Conservation (phyloP, 768 basidiomycete genomes). For the Russula abietina region DNA sequence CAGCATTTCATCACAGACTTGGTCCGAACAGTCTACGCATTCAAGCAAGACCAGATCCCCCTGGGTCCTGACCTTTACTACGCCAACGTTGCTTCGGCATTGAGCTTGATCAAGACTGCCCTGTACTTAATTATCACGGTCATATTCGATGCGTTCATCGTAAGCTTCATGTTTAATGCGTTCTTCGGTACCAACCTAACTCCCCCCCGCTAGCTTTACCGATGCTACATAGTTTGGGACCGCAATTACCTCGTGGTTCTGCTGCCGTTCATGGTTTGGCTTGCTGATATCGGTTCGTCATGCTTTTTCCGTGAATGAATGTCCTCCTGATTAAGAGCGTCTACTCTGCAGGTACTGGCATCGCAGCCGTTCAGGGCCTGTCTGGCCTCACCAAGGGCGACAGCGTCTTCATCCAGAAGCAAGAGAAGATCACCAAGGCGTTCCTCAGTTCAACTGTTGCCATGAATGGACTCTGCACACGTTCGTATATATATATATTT, state of each 20-base stretch:
- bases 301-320: neutral
- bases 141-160: constrained; percentile 30
- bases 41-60: constrained; percentile 21
- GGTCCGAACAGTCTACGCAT: constrained; percentile 27
- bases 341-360: constrained; percentile 21
- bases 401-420: constrained; percentile 25
- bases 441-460: constrained; percentile 29
- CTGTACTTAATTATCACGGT: constrained; percentile 28
- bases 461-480: constrained; percentile 29
- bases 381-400: constrained; percentile 24
- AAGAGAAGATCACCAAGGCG: constrained; percentile 26
- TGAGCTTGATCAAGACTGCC: constrained; percentile 28
- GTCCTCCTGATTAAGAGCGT: neutral
- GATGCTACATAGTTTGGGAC: constrained; percentile 29
- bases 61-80: constrained; percentile 26
- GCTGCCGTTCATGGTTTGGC: constrained; percentile 28
- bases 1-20: constrained; percentile 30
- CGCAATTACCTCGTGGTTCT: constrained; percentile 20
- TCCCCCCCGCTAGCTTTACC: constrained; percentile 25
- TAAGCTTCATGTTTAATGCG: constrained; percentile 3
- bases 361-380: constrained; percentile 26
- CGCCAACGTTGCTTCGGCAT: constrained; percentile 22
- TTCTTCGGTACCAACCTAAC: neutral
- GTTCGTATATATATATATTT: constrained; percentile 26
- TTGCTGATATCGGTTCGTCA: constrained; percentile 30